A percentile compares a stretch with the other conserved stretches of the same genome.
phyloP scores from a whole-genome alignment of 495 filamentous ascomycete genomes.

The Amphirosellinia nigrospora region DNA sequence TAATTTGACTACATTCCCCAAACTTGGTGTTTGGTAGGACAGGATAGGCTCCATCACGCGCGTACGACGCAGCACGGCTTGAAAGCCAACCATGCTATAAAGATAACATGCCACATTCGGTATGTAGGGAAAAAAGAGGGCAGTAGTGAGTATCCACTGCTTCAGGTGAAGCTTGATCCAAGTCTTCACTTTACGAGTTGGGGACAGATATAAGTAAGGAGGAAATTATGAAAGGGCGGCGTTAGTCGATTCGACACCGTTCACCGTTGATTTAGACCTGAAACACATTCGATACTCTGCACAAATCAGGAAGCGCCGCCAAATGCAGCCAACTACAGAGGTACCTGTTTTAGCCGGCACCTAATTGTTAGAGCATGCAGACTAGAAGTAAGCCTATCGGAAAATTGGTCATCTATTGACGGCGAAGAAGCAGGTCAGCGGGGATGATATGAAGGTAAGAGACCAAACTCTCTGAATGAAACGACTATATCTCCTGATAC shows the following conservation, averaged over 20 bases:
- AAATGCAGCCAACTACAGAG: slow-evolving; percentile 3
- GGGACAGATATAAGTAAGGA: background rate
- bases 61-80: background rate
- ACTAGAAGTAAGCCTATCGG: background rate
- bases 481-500: background rate
- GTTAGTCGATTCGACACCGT: slow-evolving; percentile 14
- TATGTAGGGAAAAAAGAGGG: background rate
- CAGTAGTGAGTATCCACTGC: background rate
- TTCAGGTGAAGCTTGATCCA: slow-evolving; percentile 12
- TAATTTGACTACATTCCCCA: background rate
- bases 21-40: background rate
- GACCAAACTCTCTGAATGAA: background rate
- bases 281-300: slow-evolving; percentile 17
- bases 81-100: background rate
- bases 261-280: background rate
- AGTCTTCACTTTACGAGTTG: background rate
- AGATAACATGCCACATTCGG: background rate
- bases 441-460: background rate
- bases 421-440: slow-evolving; percentile 1
- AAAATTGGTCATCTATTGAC: background rate
- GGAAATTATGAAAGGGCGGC: background rate
- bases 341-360: background rate
- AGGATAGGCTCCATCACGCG: background rate
- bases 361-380: background rate
- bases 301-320: slow-evolving; percentile 17